phyloP scores from a whole-genome alignment of 192 early-diverging fungal species.

The Coemansia sp. region DNA sequence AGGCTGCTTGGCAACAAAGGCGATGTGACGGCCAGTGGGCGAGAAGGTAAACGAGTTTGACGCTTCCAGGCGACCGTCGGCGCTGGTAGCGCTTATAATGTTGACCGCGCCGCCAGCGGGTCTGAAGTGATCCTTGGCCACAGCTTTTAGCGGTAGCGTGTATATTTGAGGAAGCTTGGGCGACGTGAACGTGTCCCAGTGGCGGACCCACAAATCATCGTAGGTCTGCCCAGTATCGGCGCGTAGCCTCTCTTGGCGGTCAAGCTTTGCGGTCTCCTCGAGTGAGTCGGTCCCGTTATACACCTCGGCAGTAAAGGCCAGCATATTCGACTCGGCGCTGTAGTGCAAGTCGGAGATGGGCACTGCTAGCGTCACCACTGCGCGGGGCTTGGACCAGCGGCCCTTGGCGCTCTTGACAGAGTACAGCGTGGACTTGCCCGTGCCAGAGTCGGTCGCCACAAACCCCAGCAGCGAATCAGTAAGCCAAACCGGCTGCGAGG shows the following conservation, averaged over 20 bases:
- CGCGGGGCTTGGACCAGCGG: constrained; percentile 46
- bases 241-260: constrained; percentile 43
- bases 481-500: constrained; percentile 49
- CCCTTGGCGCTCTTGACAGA: constrained; percentile 40
- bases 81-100: constrained; percentile 30
- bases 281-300: constrained; percentile 55
- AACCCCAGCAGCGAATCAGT: constrained; percentile 28
- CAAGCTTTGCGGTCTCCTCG: constrained; percentile 54
- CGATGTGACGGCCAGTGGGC: constrained; percentile 59
- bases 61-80: constrained; percentile 55
- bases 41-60: constrained; percentile 60
- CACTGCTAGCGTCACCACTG: constrained; percentile 22
- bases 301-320: constrained; percentile 68
- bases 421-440: constrained; percentile 46
- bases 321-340: constrained; percentile 42
- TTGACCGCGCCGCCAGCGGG: constrained; percentile 12
- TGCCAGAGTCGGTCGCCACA: constrained; percentile 13
- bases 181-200: constrained; percentile 69
- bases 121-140: constrained; percentile 32
- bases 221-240: constrained; percentile 60
- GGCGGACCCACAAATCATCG: constrained; percentile 74
- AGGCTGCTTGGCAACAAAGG: constrained; percentile 68
- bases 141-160: constrained; percentile 38
- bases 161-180: constrained; percentile 64
- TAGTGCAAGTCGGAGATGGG: constrained; percentile 62